Conservation (phyloP, 2,329 filamentous ascomycete genomes). For the Nothopassalora personata region DNA sequence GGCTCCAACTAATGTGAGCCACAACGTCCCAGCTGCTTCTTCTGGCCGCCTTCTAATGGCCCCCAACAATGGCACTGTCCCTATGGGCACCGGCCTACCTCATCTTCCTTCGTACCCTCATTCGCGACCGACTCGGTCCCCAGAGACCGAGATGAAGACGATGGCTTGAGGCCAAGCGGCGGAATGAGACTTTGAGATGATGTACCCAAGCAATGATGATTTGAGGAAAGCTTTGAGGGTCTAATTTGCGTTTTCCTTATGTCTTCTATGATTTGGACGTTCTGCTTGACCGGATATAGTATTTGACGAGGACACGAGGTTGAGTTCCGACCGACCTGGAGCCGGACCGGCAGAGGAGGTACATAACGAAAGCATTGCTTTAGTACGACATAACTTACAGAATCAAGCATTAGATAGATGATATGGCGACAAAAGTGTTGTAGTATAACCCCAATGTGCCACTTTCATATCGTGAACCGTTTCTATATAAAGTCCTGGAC, state of each 20-base stretch:
- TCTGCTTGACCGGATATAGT: background rate
- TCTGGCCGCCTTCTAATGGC: background rate
- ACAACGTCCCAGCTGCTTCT: background rate
- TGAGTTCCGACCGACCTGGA: background rate
- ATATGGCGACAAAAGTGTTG: background rate
- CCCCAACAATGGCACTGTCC: background rate
- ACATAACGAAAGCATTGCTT: background rate
- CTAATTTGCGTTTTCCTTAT: background rate
- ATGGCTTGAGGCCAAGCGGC: background rate
- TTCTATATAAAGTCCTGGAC: too few relatives aligned
- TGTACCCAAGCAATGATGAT: background rate
- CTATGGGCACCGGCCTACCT: background rate
- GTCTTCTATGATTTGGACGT: background rate
- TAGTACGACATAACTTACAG: background rate
- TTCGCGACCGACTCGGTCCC: background rate
- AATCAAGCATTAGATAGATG: background rate
- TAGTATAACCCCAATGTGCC: background rate
- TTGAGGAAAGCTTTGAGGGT: background rate
- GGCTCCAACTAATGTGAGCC: background rate
- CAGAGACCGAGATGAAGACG: background rate
- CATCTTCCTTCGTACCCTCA: background rate
- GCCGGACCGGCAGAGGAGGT: background rate
- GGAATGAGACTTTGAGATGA: background rate
- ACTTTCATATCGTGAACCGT: background rate
- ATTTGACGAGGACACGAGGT: background rate